Percentiles rank a stretch among this genome's conserved stretches.
Conservation (phyloP, 257 asterid genomes). For the Nicotiana knightiana region DNA sequence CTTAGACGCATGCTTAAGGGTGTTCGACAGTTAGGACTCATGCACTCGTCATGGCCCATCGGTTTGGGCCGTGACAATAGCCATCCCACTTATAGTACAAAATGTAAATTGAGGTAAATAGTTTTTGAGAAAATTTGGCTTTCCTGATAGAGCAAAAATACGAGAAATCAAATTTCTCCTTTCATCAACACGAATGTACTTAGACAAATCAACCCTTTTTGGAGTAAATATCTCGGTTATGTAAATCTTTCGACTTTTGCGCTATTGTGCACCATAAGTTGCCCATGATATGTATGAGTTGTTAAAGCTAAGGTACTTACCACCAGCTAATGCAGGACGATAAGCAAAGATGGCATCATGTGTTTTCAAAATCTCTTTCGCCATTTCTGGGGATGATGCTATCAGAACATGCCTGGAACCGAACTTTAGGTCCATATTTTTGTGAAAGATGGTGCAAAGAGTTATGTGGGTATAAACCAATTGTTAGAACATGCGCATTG, state of each 20-base stretch:
- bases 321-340: slow-evolving; percentile 33
- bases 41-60: too few relatives aligned
- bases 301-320: slow-evolving; percentile 26
- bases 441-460: slow-evolving; percentile 14
- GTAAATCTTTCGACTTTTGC: slow-evolving; percentile 30
- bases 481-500: too few relatives aligned
- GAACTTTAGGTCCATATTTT: slow-evolving; percentile 27
- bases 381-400: slow-evolving; percentile 41
- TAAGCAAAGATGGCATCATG: slow-evolving; percentile 34
- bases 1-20: too few relatives aligned
- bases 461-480: slow-evolving; percentile 6
- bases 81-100: not conserved
- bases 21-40: too few relatives aligned
- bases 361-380: slow-evolving; percentile 26
- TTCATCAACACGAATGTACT: slow-evolving; percentile 33
- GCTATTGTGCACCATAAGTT: slow-evolving; percentile 22
- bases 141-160: slow-evolving; percentile 15
- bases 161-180: slow-evolving; percentile 10
- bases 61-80: too few relatives aligned
- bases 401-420: slow-evolving; percentile 31
- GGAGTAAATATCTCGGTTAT: slow-evolving; percentile 19
- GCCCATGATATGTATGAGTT: slow-evolving; percentile 28
- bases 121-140: slow-evolving; percentile 18
- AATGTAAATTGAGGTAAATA: slow-evolving; percentile 18
- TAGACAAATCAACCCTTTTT: slow-evolving; percentile 20